phyloP scores from a whole-genome alignment of 768 basidiomycete species.

The Harrya chromipes region DNA sequence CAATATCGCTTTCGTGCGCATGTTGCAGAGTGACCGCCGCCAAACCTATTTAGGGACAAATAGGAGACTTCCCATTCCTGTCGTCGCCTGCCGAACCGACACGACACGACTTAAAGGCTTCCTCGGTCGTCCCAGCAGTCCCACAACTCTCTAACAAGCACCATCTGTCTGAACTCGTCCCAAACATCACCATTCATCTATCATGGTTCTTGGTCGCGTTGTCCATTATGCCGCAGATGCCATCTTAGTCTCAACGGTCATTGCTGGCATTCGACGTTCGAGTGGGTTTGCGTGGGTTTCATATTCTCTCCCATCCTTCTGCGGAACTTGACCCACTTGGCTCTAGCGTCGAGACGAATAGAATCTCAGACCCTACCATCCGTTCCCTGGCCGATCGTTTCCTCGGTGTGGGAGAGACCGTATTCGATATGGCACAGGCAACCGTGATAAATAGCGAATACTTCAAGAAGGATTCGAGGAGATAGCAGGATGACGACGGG shows the following conservation, averaged over 20 bases:
- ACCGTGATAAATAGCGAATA: slow-evolving; percentile 85
- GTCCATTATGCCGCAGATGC: slow-evolving; percentile 84
- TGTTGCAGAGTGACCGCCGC: not conserved
- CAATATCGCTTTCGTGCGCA: slow-evolving; percentile 42
- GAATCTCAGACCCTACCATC: slow-evolving; percentile 74
- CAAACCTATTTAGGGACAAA: not conserved
- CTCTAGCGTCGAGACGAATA: slow-evolving; percentile 59
- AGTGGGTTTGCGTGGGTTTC: slow-evolving; percentile 84
- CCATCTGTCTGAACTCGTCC: not conserved
- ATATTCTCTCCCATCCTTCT: not conserved
- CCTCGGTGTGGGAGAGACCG: slow-evolving; percentile 80
- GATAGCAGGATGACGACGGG: slow-evolving; percentile 17
- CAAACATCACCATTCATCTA: slow-evolving; percentile 6
- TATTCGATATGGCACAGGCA: slow-evolving; percentile 83
- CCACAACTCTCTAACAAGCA: not conserved
- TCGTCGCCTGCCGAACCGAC: not conserved
- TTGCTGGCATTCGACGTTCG: slow-evolving; percentile 88
- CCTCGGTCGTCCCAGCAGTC: not conserved
- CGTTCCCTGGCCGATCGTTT: slow-evolving; percentile 78
- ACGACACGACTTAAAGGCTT: not conserved
- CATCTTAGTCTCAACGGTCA: slow-evolving; percentile 79
- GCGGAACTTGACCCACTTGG: not conserved
- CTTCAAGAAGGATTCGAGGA: slow-evolving; percentile 59
- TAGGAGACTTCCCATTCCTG: slow-evolving; percentile 21
- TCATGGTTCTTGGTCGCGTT: slow-evolving; percentile 66